Evolutionary conservation across 2,329 filamentous ascomycete genomes (phyloP).

Genomic region (Didymella keratinophila): DNA sequence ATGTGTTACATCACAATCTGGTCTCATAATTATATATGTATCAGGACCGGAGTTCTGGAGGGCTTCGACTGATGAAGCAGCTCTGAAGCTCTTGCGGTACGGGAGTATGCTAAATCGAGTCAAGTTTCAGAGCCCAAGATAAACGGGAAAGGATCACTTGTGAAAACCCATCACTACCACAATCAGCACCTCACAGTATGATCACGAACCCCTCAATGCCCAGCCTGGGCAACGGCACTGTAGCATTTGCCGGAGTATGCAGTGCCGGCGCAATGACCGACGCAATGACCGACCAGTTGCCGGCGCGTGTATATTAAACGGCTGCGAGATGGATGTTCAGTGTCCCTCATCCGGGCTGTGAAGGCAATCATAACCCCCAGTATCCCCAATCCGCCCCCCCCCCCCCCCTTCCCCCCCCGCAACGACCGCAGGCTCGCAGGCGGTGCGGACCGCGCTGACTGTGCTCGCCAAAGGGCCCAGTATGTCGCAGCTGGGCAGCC

Average conservation of each 20-base stretch:
- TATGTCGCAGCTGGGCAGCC: too few species aligned
- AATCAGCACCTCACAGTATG: background rate
- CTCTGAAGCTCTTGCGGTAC: too few species aligned
- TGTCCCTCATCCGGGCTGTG: background rate
- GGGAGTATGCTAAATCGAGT: too few species aligned
- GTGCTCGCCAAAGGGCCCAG: too few species aligned
- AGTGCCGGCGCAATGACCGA: slow-evolving; percentile 13
- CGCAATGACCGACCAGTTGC: slow-evolving; percentile 10
- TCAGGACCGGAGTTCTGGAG: too few species aligned
- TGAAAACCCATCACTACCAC: background rate
- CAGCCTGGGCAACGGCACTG: slow-evolving; percentile 27
- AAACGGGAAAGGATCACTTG: too few species aligned
- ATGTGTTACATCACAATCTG: too few species aligned
- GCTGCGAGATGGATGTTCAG: background rate
- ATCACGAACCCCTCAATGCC: slow-evolving; percentile 32
- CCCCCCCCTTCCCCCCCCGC: background rate
- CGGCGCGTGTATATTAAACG: slow-evolving; percentile 3
- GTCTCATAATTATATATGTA: too few species aligned
- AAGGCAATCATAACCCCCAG: background rate
- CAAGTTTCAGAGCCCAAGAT: too few species aligned
- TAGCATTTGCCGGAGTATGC: slow-evolving; percentile 10
- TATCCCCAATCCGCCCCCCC: background rate
- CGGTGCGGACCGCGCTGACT: too few species aligned
- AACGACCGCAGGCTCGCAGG: too few species aligned
- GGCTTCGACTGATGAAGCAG: too few species aligned